Base-by-base conservation (phyloP, 768 basidiomycete genomes). In the Serendipita vermifera region DNA sequence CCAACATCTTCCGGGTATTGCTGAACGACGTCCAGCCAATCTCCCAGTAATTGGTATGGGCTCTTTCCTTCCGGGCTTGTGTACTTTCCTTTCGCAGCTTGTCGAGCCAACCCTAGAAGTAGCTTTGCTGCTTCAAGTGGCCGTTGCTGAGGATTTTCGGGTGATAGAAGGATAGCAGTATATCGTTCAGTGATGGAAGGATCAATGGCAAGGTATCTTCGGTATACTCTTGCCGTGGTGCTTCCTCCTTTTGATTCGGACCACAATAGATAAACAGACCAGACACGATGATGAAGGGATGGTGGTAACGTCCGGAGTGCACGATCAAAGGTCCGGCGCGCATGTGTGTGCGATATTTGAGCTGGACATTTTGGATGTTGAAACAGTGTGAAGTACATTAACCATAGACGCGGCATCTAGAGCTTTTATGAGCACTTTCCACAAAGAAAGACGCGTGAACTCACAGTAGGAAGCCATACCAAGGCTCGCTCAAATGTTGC, bases 71-170 rank as follows among this genome's bases (percentile, higher is more conserved):
- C 92, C 0, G 88, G 82, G 58, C 88, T 90, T 13, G 72, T 73
- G 64, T 96, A 97, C 58, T 83, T 80, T 24, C 91, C 92, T 36
- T 79, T 75, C 0, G 84, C 76, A 2, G 94, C 89, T 64, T 85
- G 85, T 55, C 91, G 78, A 27, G 90, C 88, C 57, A 98, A 70
- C 2, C 79, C 77, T 27, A 99, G 75, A 22, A 96, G 74, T 14
- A 94, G 76, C 66, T 99, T 99, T 3, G 91, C 89, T 1, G 94
- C 92, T 68, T 94, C 90, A 26, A 98, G 77, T 1, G 96, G 89
- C 41, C 87, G 80, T 7, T 87, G 80, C 17, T 32, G 33, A 41
- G 86, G 75, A 60, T 78, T 75, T 65, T 69, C 65, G n/a, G 73
- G 71, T 9, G 75, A 69, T 39, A 91, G 77, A 2, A 91, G 76